phyloP scores from a whole-genome alignment of 1,284 basidiomycete genomes.

The Pascua sp. region DNA sequence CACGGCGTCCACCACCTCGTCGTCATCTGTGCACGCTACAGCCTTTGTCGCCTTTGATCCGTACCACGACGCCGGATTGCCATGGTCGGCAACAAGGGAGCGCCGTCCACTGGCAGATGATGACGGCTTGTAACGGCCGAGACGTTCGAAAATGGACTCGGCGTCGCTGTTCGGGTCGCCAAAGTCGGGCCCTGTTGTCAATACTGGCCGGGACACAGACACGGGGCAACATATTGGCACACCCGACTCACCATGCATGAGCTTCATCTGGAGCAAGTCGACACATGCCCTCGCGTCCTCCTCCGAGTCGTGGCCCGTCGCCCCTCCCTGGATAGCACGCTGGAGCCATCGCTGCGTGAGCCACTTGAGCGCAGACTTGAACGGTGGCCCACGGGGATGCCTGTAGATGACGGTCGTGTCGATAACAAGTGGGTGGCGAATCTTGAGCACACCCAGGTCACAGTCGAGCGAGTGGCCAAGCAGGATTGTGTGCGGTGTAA shows the following conservation, averaged over 20 bases:
- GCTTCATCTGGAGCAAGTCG: conserved; percentile 74
- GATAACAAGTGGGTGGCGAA: conserved; percentile 77
- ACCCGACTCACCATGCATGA: conserved; percentile 59
- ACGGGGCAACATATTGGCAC: too few relatives aligned
- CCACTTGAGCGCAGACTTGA: conserved; percentile 89
- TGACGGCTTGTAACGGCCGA: conserved; percentile 54
- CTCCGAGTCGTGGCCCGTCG: conserved; percentile 82
- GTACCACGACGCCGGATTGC: conserved; percentile 74
- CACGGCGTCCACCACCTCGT: conserved; percentile 64
- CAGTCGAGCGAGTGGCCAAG: conserved; percentile 93
- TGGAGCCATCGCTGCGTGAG: conserved; percentile 84
- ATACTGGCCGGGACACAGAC: not conserved
- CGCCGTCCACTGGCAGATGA: conserved; percentile 49
- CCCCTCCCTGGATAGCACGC: conserved; percentile 70
- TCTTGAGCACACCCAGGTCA: conserved; percentile 76
- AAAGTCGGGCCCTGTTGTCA: conserved; percentile 62
- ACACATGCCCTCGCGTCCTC: conserved; percentile 85
- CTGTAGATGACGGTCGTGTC: conserved; percentile 85
- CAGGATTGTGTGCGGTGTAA: conserved; percentile 69
- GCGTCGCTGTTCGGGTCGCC: conserved; percentile 74
- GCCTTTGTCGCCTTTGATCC: conserved; percentile 73
- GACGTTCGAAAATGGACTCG: conserved; percentile 80
- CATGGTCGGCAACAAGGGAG: conserved; percentile 76
- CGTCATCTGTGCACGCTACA: conserved; percentile 68
- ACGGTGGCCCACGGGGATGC: conserved; percentile 80